Conservation (phyloP, 768 basidiomycete species). For the Lactifluus subvellereus region DNA sequence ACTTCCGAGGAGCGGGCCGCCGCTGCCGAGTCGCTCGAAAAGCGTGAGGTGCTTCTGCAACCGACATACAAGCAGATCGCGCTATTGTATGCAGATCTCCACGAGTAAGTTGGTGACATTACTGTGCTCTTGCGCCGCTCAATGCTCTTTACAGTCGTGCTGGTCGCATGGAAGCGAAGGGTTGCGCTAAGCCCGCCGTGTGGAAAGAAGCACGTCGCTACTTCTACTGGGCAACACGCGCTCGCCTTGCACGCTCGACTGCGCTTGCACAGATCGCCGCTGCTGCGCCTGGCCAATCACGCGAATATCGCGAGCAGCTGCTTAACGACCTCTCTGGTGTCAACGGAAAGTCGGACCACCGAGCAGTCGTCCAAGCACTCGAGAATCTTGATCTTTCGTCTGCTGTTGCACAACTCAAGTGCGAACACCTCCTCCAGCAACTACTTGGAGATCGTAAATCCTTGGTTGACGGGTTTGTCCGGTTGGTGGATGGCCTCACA, state of each 20-base stretch:
- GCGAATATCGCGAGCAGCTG: slow-evolving; percentile 59
- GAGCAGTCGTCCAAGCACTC: slow-evolving; percentile 54
- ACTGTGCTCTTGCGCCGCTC: neutral
- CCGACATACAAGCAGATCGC: slow-evolving; percentile 95
- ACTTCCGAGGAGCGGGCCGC: slow-evolving; percentile 67
- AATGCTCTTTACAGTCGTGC: slow-evolving; percentile 52
- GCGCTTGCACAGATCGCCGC: slow-evolving; percentile 58
- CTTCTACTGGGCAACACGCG: slow-evolving; percentile 92
- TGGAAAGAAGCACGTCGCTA: slow-evolving; percentile 88
- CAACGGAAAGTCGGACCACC: slow-evolving; percentile 48
- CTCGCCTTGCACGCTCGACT: slow-evolving; percentile 64
- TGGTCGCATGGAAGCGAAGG: slow-evolving; percentile 97
- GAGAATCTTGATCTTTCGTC: slow-evolving; percentile 65
- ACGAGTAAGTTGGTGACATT: slow-evolving; percentile 57
- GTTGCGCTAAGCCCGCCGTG: slow-evolving; percentile 76
- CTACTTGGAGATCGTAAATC: slow-evolving; percentile 74
- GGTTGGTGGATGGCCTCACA: slow-evolving; percentile 64
- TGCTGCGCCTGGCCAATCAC: slow-evolving; percentile 64
- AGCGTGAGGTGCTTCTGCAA: slow-evolving; percentile 72
- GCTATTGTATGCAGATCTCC: slow-evolving; percentile 90
- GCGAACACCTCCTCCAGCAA: slow-evolving; percentile 60
- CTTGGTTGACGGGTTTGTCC: slow-evolving; percentile 65
- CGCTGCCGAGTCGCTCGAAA: slow-evolving; percentile 61
- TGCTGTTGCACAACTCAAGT: slow-evolving; percentile 57
- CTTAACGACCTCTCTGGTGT: slow-evolving; percentile 56